phyloP scores from a whole-genome alignment of 805 yeast species.

The Spathaspora boniae region DNA sequence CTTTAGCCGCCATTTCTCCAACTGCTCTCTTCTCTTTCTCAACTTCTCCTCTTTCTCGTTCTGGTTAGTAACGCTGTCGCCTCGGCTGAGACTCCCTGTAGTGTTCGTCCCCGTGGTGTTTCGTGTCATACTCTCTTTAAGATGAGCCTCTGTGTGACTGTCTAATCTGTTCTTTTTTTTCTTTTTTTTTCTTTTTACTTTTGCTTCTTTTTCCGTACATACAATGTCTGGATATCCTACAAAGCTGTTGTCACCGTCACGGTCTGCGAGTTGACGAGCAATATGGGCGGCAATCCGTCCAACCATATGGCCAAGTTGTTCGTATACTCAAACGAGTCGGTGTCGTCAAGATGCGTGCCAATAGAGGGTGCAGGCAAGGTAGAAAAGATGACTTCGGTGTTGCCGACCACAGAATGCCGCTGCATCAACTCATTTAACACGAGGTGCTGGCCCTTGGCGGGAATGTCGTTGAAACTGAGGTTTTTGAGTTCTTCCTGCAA shows the following conservation, averaged over 20 bases:
- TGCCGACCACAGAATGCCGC: constrained; percentile 46
- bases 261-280: constrained; percentile 85
- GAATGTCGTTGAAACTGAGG: constrained; percentile 75
- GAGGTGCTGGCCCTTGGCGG: constrained; percentile 87
- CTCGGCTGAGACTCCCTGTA: constrained; percentile 2
- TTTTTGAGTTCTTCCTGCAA: constrained; percentile 34
- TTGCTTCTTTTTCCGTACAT: not conserved
- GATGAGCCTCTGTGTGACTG: too few species aligned
- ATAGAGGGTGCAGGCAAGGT: constrained; percentile 86
- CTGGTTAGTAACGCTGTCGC: constrained; percentile 8
- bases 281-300: constrained; percentile 73
- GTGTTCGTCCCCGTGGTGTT: constrained; percentile 1
- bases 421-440: constrained; percentile 85
- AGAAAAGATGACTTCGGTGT: constrained; percentile 75
- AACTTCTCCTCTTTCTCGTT: constrained; percentile 32
- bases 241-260: constrained; percentile 95
- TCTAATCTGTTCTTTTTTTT: constrained; percentile 3
- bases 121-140: not conserved
- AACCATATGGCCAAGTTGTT: constrained; percentile 78
- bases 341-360: constrained; percentile 72
- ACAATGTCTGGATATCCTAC: constrained; percentile 21
- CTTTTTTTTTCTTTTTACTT: not conserved
- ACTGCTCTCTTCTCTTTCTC: constrained; percentile 45
- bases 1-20: constrained; percentile 60
- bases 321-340: constrained; percentile 70